Evolutionary conservation across 805 yeast genomes (phyloP), one percentile per base, ranked within the genome.

Genomic region (Babjeviella inositovora): DNA sequence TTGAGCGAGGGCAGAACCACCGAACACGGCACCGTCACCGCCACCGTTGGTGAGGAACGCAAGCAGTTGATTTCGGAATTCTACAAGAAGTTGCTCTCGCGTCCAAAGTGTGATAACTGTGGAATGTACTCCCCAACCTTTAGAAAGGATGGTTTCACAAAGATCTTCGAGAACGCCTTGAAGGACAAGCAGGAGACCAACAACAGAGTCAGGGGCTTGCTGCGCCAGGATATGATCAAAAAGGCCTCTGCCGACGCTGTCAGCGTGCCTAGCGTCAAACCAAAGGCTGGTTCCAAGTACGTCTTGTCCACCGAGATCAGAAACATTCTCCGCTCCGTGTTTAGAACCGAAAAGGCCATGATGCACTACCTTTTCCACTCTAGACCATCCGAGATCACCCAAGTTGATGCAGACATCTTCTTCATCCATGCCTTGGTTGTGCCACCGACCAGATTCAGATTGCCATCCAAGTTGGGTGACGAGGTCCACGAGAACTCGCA

Each of bases 401-500:
- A 51, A 4, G 59, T 63, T 3, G 45, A 46, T 19, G 76, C 94
- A 11, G 95, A 87, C 41, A 64, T 81, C 61, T 90, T 92, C 47
- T 92, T 90, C 57, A 62, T 82, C 37, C 85, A 81, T 35, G 72
- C 82, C 4, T 55, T 90, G 28, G 74, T 84, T 19, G 97, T 92
- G 18, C 98, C 99, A 17, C 85, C 98, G 23, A 92, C 97, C 2
- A 65, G 97, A 47, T 90, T 90, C 60, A 69, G 99, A 47, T 62
- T 85, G 35, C 98, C 99, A n/a, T 75, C 93, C 9, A 85, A 85
- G 48, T 59, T 90, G 28, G 98, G 98, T 27, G 99, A 90, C 27
- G 96, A 82, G 46, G 67, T 87, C 30, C 97, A 90, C 47, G 95
- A 90, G 52, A 85, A 82, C 47, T 56, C 90, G 22, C 93, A 84